phyloP scores from a whole-genome alignment of 148 eudicot species.

The Drosera capensis region DNA sequence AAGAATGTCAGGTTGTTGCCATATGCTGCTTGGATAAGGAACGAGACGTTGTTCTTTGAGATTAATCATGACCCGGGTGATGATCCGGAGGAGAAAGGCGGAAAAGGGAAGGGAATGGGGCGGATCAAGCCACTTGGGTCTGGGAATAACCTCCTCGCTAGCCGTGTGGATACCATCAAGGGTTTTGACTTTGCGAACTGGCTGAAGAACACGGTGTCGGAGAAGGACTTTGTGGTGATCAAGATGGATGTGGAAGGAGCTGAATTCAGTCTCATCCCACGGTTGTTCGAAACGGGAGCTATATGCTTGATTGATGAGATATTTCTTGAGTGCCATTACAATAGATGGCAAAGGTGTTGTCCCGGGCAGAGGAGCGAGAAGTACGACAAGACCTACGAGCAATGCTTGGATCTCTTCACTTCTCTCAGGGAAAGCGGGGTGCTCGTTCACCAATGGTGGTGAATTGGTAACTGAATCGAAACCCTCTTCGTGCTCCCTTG shows the following conservation, averaged over 20 bases:
- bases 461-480: constrained; percentile 8
- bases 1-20: constrained; percentile 68
- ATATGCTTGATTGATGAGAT: constrained; percentile 92
- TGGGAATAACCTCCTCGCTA: constrained; percentile 15
- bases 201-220: constrained; percentile 60
- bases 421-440: constrained; percentile 73
- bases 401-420: constrained; percentile 64
- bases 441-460: constrained; percentile 99
- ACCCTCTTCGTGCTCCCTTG: neutral
- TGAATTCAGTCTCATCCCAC: constrained; percentile 77
- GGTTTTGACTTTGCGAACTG: constrained; percentile 92
- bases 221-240: constrained; percentile 83
- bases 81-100: constrained; percentile 50
- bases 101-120: constrained; percentile 60
- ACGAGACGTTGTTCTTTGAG: constrained; percentile 79
- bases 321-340: constrained; percentile 90
- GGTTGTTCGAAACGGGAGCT: constrained; percentile 76
- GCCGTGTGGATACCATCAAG: constrained; percentile 36
- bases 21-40: constrained; percentile 87
- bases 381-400: constrained; percentile 65
- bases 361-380: constrained; percentile 71
- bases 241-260: constrained; percentile 98
- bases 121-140: constrained; percentile 60
- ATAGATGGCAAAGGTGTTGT: constrained; percentile 92
- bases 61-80: constrained; percentile 55